phyloP scores from a whole-genome alignment of 2,329 filamentous ascomycete species.

The Tolypocladium amazonense region DNA sequence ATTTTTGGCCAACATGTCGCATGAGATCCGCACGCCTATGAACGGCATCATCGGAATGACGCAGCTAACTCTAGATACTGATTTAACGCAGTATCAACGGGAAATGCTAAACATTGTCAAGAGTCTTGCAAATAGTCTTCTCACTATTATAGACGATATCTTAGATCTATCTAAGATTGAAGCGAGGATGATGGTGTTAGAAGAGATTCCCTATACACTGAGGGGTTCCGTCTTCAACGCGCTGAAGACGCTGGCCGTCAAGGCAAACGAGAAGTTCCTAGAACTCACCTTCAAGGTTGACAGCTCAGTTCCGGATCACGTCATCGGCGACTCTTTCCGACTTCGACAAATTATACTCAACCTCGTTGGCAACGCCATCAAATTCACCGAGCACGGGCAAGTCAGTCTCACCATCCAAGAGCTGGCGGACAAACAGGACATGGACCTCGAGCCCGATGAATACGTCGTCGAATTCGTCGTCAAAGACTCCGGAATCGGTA shows the following conservation, averaged over 20 bases:
- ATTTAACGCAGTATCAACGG: constrained; percentile 87
- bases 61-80: constrained; percentile 87
- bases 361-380: constrained; percentile 95
- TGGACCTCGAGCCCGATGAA: constrained; percentile 57
- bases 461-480: constrained; percentile 95
- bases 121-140: constrained; percentile 85
- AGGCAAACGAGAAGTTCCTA: constrained; percentile 90
- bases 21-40: constrained; percentile 95
- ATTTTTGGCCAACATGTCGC: constrained; percentile 97
- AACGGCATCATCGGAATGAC: constrained; percentile 99
- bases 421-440: constrained; percentile 50
- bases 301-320: constrained; percentile 86
- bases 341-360: constrained; percentile 95
- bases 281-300: constrained; percentile 91
- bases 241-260: constrained; percentile 90
- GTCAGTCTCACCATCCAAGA: constrained; percentile 82
- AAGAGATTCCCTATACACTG: constrained; percentile 92
- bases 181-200: constrained; percentile 94
- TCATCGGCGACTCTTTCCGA: constrained; percentile 93
- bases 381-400: constrained; percentile 94
- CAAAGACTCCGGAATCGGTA: constrained; percentile 92
- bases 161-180: constrained; percentile 73
- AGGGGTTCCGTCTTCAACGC: constrained; percentile 94
- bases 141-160: constrained; percentile 91
- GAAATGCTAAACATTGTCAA: constrained; percentile 99